Conservation (phyloP, 768 basidiomycete genomes). For the Hypsizygus marmoreus region DNA sequence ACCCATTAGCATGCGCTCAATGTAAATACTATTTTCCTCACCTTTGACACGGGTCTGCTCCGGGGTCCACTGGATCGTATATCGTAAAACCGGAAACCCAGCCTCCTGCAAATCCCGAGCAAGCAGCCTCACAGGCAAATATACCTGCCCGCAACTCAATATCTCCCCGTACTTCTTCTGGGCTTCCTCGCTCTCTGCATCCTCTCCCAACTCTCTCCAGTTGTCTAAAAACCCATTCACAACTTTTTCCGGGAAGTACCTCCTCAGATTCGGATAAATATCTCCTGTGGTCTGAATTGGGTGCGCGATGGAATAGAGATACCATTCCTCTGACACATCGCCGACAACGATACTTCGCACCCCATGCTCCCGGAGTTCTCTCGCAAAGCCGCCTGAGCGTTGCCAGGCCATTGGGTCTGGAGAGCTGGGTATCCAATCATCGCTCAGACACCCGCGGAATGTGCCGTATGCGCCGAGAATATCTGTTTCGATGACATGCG, state of each 20-base stretch:
- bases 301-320: constrained; percentile 72
- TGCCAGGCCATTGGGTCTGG: constrained; percentile 73
- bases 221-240: constrained; percentile 45
- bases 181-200: constrained; percentile 44
- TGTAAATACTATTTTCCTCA: constrained; percentile 24
- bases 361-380: constrained; percentile 54
- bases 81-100: constrained; percentile 67
- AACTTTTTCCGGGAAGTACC: constrained; percentile 59
- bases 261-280: constrained; percentile 54
- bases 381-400: constrained; percentile 58
- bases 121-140: constrained; percentile 66
- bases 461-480: constrained; percentile 58
- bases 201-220: constrained; percentile 43
- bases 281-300: constrained; percentile 52
- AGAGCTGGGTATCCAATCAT: constrained; percentile 53
- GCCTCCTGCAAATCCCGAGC: constrained; percentile 56
- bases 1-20: background rate
- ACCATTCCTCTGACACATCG: constrained; percentile 76
- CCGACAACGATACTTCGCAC: constrained; percentile 66
- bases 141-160: constrained; percentile 62
- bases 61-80: constrained; percentile 71
- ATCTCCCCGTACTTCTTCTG: constrained; percentile 58
- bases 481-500: constrained; percentile 60
- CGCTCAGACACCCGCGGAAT: constrained; percentile 68
- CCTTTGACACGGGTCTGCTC: constrained; percentile 58